phyloP scores from a whole-genome alignment of 192 early-diverging fungal genomes.

The Coemansia sp. region DNA sequence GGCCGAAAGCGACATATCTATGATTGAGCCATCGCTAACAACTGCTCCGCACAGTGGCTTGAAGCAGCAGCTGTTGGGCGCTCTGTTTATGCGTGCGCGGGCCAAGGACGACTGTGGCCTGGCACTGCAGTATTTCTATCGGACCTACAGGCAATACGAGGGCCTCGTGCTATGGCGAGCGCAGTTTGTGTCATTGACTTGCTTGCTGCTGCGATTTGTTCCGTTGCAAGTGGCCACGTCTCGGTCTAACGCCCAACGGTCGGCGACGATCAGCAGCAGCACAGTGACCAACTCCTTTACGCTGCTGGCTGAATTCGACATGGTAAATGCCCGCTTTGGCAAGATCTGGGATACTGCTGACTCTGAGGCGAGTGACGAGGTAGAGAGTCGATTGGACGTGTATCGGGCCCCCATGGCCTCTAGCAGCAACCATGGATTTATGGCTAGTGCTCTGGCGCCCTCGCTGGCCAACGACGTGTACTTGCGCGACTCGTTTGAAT shows the following conservation, averaged over 20 bases:
- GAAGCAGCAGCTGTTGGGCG: slow-evolving; percentile 41
- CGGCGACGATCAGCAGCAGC: slow-evolving; percentile 16
- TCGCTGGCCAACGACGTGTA: slow-evolving; percentile 42
- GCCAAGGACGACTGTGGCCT: slow-evolving; percentile 2
- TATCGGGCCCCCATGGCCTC: slow-evolving; percentile 38
- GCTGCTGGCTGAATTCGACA: slow-evolving; percentile 44
- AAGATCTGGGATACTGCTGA: slow-evolving; percentile 42
- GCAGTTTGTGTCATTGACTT: slow-evolving; percentile 24
- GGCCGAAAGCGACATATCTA: slow-evolving; percentile 21
- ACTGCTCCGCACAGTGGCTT: slow-evolving; percentile 38
- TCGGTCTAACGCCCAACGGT: slow-evolving; percentile 23
- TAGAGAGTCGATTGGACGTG: slow-evolving; percentile 22
- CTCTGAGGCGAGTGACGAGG: neutral
- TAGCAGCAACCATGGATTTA: neutral
- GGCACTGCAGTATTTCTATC: slow-evolving; percentile 36
- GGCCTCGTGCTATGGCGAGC: slow-evolving; percentile 46
- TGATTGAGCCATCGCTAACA: slow-evolving; percentile 36
- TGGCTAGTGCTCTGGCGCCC: slow-evolving; percentile 11
- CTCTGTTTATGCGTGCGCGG: slow-evolving; percentile 32
- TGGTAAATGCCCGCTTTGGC: slow-evolving; percentile 13
- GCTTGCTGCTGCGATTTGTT: slow-evolving; percentile 44
- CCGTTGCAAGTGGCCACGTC: slow-evolving; percentile 42
- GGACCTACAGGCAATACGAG: slow-evolving; percentile 46
- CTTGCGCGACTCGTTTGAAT: slow-evolving; percentile 36
- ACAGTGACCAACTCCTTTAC: slow-evolving; percentile 32